Base-by-base conservation (phyloP, 352 stramenopile genomes). In the Peronospora farinosa region DNA sequence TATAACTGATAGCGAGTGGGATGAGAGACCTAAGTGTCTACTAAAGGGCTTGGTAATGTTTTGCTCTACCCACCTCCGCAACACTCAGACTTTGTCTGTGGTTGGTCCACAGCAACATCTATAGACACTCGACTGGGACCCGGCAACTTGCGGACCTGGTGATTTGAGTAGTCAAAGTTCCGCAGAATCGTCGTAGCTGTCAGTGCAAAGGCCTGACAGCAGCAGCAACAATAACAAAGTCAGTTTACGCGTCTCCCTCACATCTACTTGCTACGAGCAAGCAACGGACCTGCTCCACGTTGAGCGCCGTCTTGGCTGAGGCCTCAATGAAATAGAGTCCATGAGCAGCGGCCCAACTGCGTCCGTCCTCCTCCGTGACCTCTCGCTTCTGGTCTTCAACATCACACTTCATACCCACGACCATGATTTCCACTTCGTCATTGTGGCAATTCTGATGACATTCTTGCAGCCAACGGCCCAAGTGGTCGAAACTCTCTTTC, bases 371-470 rank as follows among this genome's bases (percentile, higher is more conserved):
- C 32, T 84, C 77, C 2, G 70, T 65, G 6, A 92, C 78, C 51
- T 90, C 58, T 0, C 81, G 72, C 10, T 84, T 62, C n/a, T 51
- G 69, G 10, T 78, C 61, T 0, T 46, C 32, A 17, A 92, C 50
- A 39, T 92, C 82, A 51, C 73, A 85, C 57, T 92, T 92, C 78
- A 90, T 92, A 27, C 82, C 82, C 12, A 92, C 79, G 47, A 92
- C 77, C 74, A 90, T 87, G 54, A 92, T 84, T 55, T 88, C 78
- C 37, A 92, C 70, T 37, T 78, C 74, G 17, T 88, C 74, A 35
- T 90, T 92, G 55, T 89, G 78, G 54, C 78, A 88, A 60, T 92
- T 92, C 60, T 92, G 82, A 38, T 79, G 66, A 49, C 78, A 90
- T 51, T 92, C 82, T 40, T 92, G 75, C 31, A 92, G 68, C 82